Conservation (phyloP, 75 land plant genomes). For the Ceratopteris richardii region DNA sequence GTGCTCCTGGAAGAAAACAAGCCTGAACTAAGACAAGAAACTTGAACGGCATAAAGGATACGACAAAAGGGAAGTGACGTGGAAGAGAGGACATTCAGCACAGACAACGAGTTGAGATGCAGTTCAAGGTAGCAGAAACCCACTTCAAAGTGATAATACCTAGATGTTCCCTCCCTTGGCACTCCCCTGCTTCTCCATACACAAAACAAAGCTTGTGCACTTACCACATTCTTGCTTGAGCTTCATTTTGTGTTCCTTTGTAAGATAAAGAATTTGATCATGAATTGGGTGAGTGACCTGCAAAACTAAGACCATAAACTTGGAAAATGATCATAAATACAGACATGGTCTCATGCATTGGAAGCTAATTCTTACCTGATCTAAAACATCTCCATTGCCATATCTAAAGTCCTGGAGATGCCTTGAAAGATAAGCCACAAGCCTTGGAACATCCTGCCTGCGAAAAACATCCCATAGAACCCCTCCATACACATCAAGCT, state of each 20-base stretch:
- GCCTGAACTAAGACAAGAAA: no score
- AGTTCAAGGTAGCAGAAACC: no score
- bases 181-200: no score
- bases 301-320: not conserved
- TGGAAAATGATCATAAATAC: no score
- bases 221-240: slow-evolving; percentile 48
- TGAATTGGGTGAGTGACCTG: slow-evolving; percentile 47
- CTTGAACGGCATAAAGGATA: no score
- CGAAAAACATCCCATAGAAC: slow-evolving; percentile 67
- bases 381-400: slow-evolving; percentile 5
- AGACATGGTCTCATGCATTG: no score
- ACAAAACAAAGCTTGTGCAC: not conserved
- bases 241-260: slow-evolving; percentile 33
- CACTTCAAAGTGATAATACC: no score
- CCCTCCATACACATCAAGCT: slow-evolving; percentile 21
- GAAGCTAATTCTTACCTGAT: slow-evolving; percentile 24
- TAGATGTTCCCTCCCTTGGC: no score
- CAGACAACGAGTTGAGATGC: no score
- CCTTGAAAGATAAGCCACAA: slow-evolving; percentile 33
- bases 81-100: no score
- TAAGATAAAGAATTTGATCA: slow-evolving; percentile 38
- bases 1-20: no score
- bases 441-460: slow-evolving; percentile 54
- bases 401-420: slow-evolving; percentile 36
- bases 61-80: no score